A percentile compares a stretch with the other conserved stretches of the same genome.
Conservation (phyloP, 805 yeast genomes). For the Yamadazyma ubonensis region DNA sequence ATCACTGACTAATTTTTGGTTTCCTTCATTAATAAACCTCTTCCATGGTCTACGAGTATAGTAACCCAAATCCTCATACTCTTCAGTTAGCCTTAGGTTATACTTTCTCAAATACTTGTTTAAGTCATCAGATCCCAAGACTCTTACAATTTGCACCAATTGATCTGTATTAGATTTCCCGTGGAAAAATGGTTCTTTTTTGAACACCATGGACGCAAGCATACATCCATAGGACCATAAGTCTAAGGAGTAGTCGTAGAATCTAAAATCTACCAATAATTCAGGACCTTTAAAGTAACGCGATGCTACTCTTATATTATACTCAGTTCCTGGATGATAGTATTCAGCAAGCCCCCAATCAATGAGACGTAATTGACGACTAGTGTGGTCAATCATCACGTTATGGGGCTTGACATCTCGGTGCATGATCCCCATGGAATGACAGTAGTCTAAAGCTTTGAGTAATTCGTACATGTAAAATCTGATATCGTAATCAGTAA, state of each 20-base stretch:
- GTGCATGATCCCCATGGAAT: slow-evolving; percentile 93
- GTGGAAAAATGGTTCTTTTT: slow-evolving; percentile 89
- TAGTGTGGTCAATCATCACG: slow-evolving; percentile 83
- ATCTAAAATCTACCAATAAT: slow-evolving; percentile 74
- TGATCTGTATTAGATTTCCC: slow-evolving; percentile 92
- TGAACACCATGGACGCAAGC: slow-evolving; percentile 85
- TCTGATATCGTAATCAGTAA: slow-evolving; percentile 71
- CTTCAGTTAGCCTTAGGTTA: slow-evolving; percentile 65
- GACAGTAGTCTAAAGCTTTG: slow-evolving; percentile 81
- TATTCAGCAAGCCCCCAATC: slow-evolving; percentile 97
- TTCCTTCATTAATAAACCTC: slow-evolving; percentile 55
- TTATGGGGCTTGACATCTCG: slow-evolving; percentile 94
- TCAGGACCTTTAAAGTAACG: slow-evolving; percentile 93
- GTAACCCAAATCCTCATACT: slow-evolving; percentile 74
- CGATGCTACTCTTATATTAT: slow-evolving; percentile 89
- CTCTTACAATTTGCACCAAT: slow-evolving; percentile 83
- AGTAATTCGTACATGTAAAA: slow-evolving; percentile 81
- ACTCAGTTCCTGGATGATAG: slow-evolving; percentile 85
- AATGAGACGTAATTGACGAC: slow-evolving; percentile 63
- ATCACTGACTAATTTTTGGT: slow-evolving; percentile 50
- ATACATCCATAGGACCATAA: slow-evolving; percentile 91
- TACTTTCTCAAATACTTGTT: slow-evolving; percentile 66
- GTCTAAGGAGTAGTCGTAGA: slow-evolving; percentile 85
- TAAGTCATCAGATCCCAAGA: slow-evolving; percentile 79
- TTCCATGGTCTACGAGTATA: slow-evolving; percentile 69